A percentile compares a stretch with the other conserved stretches of the same genome.
These are phyloP conservation scores for Microcyclosporella mali DNA, from an alignment of 2,329 filamentous ascomycete species.

Conservation along the genomic window DNA sequence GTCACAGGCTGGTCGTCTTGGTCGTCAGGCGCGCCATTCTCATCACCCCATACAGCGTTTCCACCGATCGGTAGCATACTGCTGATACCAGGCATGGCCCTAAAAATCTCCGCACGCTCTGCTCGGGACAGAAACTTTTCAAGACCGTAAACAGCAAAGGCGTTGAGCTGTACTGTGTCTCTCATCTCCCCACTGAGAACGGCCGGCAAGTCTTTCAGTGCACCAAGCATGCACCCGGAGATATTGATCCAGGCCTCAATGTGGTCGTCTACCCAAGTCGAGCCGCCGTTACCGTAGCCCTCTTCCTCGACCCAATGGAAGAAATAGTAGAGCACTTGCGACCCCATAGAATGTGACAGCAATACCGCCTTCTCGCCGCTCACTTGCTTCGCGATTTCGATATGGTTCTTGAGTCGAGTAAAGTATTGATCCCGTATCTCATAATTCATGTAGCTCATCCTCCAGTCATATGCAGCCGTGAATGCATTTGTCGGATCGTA, in stretches of 20 bases:
- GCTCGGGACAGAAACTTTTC: conserved; percentile 91
- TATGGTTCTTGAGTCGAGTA: conserved; percentile 78
- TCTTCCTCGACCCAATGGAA: conserved; percentile 75
- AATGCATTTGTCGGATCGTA: conserved; percentile 81
- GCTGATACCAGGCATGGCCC: conserved; percentile 92
- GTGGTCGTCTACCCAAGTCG: conserved; percentile 82
- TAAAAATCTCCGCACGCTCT: conserved; percentile 88
- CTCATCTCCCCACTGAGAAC: conserved; percentile 96
- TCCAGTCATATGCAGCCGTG: conserved; percentile 79
- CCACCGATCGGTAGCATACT: conserved; percentile 96
- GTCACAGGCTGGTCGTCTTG: conserved; percentile 62
- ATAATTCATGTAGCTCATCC: conserved; percentile 81
- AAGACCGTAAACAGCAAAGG: conserved; percentile 92
- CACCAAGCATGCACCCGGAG: conserved; percentile 94
- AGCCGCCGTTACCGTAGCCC: conserved; percentile 71
- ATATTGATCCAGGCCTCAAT: conserved; percentile 98
- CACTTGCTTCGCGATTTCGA: conserved; percentile 73
- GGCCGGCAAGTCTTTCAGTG: conserved; percentile 82
- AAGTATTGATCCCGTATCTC: conserved; percentile 93
- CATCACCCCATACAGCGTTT: conserved; percentile 88
- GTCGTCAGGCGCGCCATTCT: conserved; percentile 84
- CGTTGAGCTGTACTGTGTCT: conserved; percentile 91
- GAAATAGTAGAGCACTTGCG: conserved; percentile 84
- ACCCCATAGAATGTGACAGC: conserved; percentile 95
- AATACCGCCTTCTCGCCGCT: conserved; percentile 75